A percentile compares a stretch with the other conserved stretches of the same genome.
Evolutionary conservation across 2,329 filamentous ascomycete species (phyloP).

Genomic region (Ophiocordyceps sinensis): DNA sequence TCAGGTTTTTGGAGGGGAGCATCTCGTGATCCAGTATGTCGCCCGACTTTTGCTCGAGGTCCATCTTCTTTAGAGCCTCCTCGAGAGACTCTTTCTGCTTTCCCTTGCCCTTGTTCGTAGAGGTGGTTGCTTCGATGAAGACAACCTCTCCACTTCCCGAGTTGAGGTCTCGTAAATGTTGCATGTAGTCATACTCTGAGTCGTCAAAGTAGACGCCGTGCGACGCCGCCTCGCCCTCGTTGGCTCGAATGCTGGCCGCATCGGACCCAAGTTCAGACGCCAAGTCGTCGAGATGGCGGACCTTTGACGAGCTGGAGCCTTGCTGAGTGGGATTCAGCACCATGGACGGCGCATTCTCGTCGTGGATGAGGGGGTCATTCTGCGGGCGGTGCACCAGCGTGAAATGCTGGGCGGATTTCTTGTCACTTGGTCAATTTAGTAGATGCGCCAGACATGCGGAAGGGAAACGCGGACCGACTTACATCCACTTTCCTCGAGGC

Average conservation of each 20-base stretch:
- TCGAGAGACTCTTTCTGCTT: constrained; percentile 68
- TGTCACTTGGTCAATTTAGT: constrained; percentile 38
- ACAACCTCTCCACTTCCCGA: constrained; percentile 58
- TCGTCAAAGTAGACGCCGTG: constrained; percentile 94
- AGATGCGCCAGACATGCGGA: background rate
- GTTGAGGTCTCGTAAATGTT: constrained; percentile 86
- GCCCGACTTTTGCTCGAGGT: constrained; percentile 36
- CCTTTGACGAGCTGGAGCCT: constrained; percentile 22
- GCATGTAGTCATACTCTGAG: constrained; percentile 97
- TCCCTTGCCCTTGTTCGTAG: constrained; percentile 53
- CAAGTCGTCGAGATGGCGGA: constrained; percentile 62
- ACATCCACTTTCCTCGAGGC: constrained; percentile 62
- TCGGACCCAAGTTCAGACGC: constrained; percentile 59
- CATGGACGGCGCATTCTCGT: constrained; percentile 76
- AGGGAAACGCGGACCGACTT: constrained; percentile 6
- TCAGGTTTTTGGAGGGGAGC: constrained; percentile 65
- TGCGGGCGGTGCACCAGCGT: constrained; percentile 90
- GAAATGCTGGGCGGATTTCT: constrained; percentile 87
- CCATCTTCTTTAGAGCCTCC: constrained; percentile 58
- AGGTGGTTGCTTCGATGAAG: constrained; percentile 61
- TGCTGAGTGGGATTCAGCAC: constrained; percentile 60
- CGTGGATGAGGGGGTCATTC: constrained; percentile 94
- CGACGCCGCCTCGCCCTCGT: constrained; percentile 92
- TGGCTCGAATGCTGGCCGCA: constrained; percentile 53
- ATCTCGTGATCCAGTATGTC: constrained; percentile 60